These are phyloP conservation scores for Metschnikowia lunata DNA, from an alignment of 805 yeast genomes.

Conservation along the genomic window DNA sequence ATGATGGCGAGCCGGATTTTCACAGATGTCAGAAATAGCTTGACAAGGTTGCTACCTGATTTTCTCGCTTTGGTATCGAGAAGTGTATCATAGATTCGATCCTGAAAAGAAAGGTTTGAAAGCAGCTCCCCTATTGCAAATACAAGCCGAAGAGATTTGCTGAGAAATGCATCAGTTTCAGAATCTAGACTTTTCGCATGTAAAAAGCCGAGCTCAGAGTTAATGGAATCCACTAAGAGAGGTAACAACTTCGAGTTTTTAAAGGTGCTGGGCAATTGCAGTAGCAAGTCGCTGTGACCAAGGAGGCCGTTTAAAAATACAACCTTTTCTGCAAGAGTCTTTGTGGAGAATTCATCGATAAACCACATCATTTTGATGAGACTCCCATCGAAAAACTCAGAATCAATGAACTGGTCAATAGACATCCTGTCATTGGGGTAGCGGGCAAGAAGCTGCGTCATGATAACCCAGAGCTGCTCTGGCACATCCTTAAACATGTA, in stretches of 20 bases:
- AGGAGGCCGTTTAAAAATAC: constrained; percentile 65
- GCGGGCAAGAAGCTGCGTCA: constrained; percentile 52
- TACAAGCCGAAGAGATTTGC: constrained; percentile 49
- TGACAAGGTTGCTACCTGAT: constrained; percentile 19
- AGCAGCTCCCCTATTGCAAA: constrained; percentile 59
- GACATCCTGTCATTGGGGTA: constrained; percentile 54
- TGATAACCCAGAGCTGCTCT: constrained; percentile 42
- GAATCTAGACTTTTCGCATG: constrained; percentile 16
- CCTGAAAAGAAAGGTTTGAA: constrained; percentile 76
- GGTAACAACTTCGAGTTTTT: constrained; percentile 72
- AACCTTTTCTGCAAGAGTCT: constrained; percentile 59
- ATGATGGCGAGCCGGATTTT: constrained; percentile 29
- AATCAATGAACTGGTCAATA: constrained; percentile 64
- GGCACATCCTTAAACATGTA: constrained; percentile 58
- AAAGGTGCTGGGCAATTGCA: constrained; percentile 40
- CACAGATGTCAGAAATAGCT: constrained; percentile 30
- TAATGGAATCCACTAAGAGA: constrained; percentile 50
- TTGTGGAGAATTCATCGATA: constrained; percentile 78
- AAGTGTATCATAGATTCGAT: constrained; percentile 52
- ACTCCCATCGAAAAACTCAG: constrained; percentile 77
- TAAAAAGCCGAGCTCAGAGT: constrained; percentile 31
- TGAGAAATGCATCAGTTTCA: constrained; percentile 39
- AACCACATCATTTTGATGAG: constrained; percentile 74
- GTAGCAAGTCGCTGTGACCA: constrained; percentile 21
- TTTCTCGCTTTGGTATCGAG: constrained; percentile 25